These are phyloP conservation scores for Coleophoma cylindrospora DNA, from an alignment of 2,329 filamentous ascomycete species.

Conservation along the genomic window DNA sequence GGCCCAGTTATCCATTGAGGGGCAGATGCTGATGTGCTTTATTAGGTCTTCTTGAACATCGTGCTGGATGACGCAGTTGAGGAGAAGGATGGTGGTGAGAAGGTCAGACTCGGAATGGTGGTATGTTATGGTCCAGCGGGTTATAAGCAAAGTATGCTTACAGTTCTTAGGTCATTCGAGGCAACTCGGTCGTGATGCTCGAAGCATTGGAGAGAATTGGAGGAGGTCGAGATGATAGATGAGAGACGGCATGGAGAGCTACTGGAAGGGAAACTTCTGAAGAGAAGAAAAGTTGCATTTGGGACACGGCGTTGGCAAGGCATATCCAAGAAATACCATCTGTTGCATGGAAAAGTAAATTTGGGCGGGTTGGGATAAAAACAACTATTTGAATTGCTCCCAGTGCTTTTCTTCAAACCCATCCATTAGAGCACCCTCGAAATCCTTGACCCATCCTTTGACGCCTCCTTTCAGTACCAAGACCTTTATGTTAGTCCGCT, in stretches of 20 bases:
- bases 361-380: slow-evolving; percentile 2
- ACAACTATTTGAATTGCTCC: slow-evolving; percentile 22
- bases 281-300: slow-evolving; percentile 7
- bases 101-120: slow-evolving; percentile 86
- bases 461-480: slow-evolving; percentile 46
- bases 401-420: slow-evolving; percentile 39
- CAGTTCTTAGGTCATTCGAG: slow-evolving; percentile 72
- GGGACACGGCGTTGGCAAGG: slow-evolving; percentile 19
- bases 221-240: slow-evolving; percentile 43
- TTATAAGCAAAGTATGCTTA: slow-evolving; percentile 2
- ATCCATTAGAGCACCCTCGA: slow-evolving; percentile 42
- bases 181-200: slow-evolving; percentile 97
- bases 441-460: slow-evolving; percentile 48
- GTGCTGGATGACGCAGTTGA: slow-evolving; percentile 96
- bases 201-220: slow-evolving; percentile 72
- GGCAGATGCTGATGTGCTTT: slow-evolving; percentile 13
- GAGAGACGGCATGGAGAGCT: slow-evolving; percentile 3
- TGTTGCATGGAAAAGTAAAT: slow-evolving; percentile 14
- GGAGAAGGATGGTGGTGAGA: slow-evolving; percentile 88
- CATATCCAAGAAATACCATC: slow-evolving; percentile 17
- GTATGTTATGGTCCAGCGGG: slow-evolving; percentile 45
- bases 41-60: slow-evolving; percentile 93
- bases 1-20: not conserved
- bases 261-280: not conserved
- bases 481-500: slow-evolving; percentile 38